Percentiles rank a stretch among this genome's conserved stretches.
Conservation (phyloP, 2,329 filamentous ascomycete genomes). For the Scorias spongiosa region DNA sequence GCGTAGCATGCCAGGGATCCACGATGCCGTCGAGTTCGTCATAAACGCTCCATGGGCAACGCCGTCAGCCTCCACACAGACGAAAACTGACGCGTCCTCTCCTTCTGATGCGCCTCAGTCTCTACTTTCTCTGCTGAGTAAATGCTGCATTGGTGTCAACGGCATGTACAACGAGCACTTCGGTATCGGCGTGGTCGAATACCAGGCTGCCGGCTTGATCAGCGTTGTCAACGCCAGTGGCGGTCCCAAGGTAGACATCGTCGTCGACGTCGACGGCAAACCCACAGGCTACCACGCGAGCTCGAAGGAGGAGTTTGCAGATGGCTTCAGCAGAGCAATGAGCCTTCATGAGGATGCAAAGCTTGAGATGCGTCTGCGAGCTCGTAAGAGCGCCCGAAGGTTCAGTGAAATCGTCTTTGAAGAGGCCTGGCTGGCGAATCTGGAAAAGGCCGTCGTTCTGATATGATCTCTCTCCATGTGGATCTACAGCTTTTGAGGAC, state of each 20-base stretch:
- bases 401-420: conserved; percentile 84
- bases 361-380: conserved; percentile 58
- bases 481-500: no score
- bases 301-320: conserved; percentile 63
- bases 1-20: conserved; percentile 39
- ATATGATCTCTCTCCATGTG: conserved; percentile 10
- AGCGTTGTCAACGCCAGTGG: conserved; percentile 87
- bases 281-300: conserved; percentile 81
- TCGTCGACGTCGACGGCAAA: conserved; percentile 61
- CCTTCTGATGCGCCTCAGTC: conserved; percentile 22
- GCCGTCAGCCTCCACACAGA: neutral
- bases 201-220: conserved; percentile 87
- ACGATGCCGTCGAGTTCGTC: conserved; percentile 72
- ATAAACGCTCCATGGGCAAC: conserved; percentile 73
- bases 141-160: conserved; percentile 75
- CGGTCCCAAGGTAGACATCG: conserved; percentile 86
- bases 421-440: conserved; percentile 45
- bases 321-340: conserved; percentile 64
- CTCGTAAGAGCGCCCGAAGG: conserved; percentile 60
- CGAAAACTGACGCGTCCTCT: neutral
- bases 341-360: conserved; percentile 48
- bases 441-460: neutral
- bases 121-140: conserved; percentile 64
- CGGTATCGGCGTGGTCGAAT: conserved; percentile 95
- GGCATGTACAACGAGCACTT: conserved; percentile 99